These are phyloP conservation scores for Cladosporium oxysporum DNA, from an alignment of 2,329 filamentous ascomycete genomes.

Conservation along the genomic window DNA sequence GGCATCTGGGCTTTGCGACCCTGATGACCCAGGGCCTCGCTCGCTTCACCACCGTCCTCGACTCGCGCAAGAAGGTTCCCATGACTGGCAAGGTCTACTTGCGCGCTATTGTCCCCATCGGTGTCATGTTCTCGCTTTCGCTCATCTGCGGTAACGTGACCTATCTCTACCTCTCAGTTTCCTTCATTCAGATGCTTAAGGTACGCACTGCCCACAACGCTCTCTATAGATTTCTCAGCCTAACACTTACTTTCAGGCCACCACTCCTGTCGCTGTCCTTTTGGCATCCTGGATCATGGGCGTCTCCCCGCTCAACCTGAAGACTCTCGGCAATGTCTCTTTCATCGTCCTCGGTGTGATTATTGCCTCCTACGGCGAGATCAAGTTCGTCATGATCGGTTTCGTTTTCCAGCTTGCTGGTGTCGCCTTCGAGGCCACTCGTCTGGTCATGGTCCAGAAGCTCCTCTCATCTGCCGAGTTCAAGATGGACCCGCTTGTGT, in stretches of 20 bases:
- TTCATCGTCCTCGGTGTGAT: slow-evolving; percentile 93
- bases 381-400: slow-evolving; percentile 81
- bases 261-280: slow-evolving; percentile 89
- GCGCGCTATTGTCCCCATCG: slow-evolving; percentile 90
- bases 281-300: slow-evolving; percentile 86
- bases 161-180: slow-evolving; percentile 91
- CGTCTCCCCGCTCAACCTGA: slow-evolving; percentile 79
- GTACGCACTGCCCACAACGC: slow-evolving; percentile 45
- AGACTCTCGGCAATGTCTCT: slow-evolving; percentile 88
- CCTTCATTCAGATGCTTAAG: slow-evolving; percentile 99
- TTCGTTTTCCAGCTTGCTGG: slow-evolving; percentile 78
- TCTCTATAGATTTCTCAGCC: slow-evolving; percentile 20
- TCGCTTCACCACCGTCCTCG: slow-evolving; percentile 83
- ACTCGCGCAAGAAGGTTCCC: slow-evolving; percentile 93
- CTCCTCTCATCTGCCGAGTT: slow-evolving; percentile 79
- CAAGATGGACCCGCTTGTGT: slow-evolving; percentile 90
- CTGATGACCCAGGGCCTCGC: slow-evolving; percentile 93
- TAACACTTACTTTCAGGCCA: slow-evolving; percentile 62
- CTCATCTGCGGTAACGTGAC: slow-evolving; percentile 96
- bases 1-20: slow-evolving; percentile 91
- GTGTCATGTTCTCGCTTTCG: slow-evolving; percentile 91
- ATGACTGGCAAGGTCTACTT: slow-evolving; percentile 96
- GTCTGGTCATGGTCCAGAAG: slow-evolving; percentile 81
- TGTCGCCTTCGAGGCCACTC: slow-evolving; percentile 78
- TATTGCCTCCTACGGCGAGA: slow-evolving; percentile 92